phyloP scores from a whole-genome alignment of 257 asterid species.

The Echium plantagineum region DNA sequence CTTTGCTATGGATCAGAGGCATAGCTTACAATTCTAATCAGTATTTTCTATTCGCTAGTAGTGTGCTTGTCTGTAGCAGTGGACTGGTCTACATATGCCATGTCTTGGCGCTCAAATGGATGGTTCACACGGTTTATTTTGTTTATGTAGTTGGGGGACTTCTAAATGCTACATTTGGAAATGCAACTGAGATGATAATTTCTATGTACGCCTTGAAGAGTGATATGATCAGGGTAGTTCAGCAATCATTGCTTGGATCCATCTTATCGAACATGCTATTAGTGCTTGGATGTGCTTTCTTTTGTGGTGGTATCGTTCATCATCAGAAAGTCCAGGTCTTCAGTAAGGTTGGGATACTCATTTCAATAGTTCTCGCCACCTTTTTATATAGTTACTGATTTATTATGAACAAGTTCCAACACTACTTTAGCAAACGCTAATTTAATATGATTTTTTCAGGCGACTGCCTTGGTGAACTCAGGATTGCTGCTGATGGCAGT shows the following conservation, averaged over 20 bases:
- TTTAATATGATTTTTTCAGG: conserved; percentile 39
- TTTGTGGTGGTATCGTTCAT: conserved; percentile 80
- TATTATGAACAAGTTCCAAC: no score
- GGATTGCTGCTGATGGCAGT: conserved; percentile 97
- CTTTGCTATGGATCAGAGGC: no score
- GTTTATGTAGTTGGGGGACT: conserved; percentile 82
- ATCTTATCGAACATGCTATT: conserved; percentile 93
- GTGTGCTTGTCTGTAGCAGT: no score
- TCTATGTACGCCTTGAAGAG: conserved; percentile 81
- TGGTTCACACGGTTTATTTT: neutral
- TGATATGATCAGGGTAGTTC: conserved; percentile 90
- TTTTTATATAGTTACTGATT: neutral
- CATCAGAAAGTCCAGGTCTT: conserved; percentile 61
- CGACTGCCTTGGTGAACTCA: conserved; percentile 75
- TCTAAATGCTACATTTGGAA: conserved; percentile 91
- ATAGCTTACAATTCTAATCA: no score
- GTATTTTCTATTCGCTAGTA: no score
- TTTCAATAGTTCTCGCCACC: conserved; percentile 7
- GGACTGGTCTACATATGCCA: neutral
- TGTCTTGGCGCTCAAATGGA: neutral
- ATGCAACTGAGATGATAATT: conserved; percentile 95
- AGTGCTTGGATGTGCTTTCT: conserved; percentile 97
- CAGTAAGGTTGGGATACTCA: conserved; percentile 46
- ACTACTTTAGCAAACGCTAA: conserved; percentile 23
- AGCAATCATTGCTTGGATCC: conserved; percentile 85